Percentiles rank a stretch among this genome's conserved stretches.
Conservation (phyloP, 768 basidiomycete species). For the Melanogaster broomeanus region DNA sequence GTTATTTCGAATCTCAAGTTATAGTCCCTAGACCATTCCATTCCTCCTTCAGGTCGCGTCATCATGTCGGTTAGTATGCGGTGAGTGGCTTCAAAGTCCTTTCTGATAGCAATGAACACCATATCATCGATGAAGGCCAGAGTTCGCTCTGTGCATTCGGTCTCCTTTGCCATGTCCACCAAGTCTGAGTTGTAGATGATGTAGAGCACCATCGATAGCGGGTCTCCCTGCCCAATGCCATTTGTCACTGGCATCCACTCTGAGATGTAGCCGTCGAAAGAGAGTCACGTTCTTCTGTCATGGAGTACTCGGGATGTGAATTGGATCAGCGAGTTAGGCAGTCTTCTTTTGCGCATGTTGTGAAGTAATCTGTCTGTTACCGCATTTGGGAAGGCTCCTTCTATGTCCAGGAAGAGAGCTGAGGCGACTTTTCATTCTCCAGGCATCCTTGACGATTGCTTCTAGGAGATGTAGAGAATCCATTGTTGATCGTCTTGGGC, state of each 20-base stretch:
- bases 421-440: background rate
- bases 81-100: no score
- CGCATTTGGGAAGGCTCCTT: conserved; percentile 7
- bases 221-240: conserved; percentile 37
- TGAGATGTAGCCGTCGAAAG: conserved; percentile 24
- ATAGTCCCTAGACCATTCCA: no score
- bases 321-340: conserved; percentile 1
- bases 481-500: background rate
- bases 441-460: background rate
- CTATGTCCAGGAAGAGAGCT: background rate
- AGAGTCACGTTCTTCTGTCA: conserved; percentile 2
- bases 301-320: conserved; percentile 10
- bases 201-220: conserved; percentile 16
- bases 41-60: no score
- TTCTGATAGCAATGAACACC: no score
- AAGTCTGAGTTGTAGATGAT: no score
- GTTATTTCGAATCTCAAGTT: no score
- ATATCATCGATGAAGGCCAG: no score
- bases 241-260: conserved; percentile 12
- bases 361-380: background rate
- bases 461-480: conserved; percentile 2
- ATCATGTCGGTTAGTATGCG: no score
- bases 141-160: no score
- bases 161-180: no score
- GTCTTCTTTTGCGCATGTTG: background rate